Base-by-base conservation (phyloP, 2,329 filamentous ascomycete species). In the Acephala macrosclerotiorum region DNA sequence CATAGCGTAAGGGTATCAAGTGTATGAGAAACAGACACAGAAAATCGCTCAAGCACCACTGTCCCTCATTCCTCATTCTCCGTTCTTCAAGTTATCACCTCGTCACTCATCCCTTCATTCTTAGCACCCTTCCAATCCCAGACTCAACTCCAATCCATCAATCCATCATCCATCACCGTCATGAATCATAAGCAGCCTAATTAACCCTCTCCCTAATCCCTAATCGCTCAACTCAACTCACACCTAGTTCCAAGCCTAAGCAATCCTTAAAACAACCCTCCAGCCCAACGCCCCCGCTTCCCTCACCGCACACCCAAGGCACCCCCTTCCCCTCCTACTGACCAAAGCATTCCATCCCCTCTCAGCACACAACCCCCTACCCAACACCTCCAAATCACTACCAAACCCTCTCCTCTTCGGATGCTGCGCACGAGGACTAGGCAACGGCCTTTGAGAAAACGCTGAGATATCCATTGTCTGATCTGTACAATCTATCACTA, bases 321-420 rank as follows among this genome's bases (percentile, higher is more conserved):
- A 95, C 0, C 89, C 91, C 67, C 90, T 83, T 69, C 87, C 85
- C 45, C 84, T 82, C 60, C 90, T 83, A 67, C 89, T 91, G 68
- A 94, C 83, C 20, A 94, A 75, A 25, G 91, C 91, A 75, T 93
- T 91, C 83, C 89, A 89, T 2, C 91, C 91, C 70, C 85, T 87
- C 74, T 92, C 88, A 0, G 91, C 89, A 75, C 92, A 94, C 70
- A 92, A 83, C 1, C 91, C 91, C 58, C 91, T 82, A 1, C 89
- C 89, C 60, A 94, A 79, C 9, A 94, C 84, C 77, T 93, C 90
- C 74, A 91, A 81, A 71, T 90, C 88, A 14, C 87, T 89, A 0
- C 86, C 86, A 63, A 70, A 69, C 5, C 53, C 60, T 16, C 22
- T 22, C 25, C 51, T 42, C 33, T 45, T 49, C 49, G 49, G 45